phyloP scores from a whole-genome alignment of 1,284 basidiomycete species.

The Cystodermella granulosa region DNA sequence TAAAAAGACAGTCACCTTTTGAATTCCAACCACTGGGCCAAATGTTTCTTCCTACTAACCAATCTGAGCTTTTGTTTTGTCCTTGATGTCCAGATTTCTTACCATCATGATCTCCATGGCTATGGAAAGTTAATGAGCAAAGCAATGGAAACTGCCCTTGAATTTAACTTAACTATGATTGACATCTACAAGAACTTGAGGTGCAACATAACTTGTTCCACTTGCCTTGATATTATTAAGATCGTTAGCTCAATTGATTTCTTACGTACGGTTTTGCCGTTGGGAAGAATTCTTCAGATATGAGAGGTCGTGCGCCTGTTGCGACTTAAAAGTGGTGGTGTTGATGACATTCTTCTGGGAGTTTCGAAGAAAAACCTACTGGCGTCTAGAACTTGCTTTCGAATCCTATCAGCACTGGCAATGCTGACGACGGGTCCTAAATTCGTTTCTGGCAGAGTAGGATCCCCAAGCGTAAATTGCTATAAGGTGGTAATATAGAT shows the following conservation, averaged over 20 bases:
- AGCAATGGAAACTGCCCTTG: constrained; percentile 2
- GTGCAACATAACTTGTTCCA: constrained; percentile 81
- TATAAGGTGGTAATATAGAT: constrained; percentile 4
- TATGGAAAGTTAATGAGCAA: constrained; percentile 27
- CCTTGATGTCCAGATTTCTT: constrained; percentile 1
- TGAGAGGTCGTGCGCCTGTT: constrained; percentile 71
- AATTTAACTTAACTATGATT: constrained; percentile 57
- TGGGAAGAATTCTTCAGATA: constrained; percentile 69
- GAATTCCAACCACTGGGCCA: constrained; percentile 86
- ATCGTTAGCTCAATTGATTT: too few species aligned
- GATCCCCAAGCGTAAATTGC: constrained; percentile 83
- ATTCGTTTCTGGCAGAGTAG: constrained; percentile 65
- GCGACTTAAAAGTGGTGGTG: constrained; percentile 45
- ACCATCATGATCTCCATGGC: constrained; percentile 88
- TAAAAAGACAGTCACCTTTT: constrained; percentile 55
- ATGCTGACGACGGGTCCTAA: constrained; percentile 90
- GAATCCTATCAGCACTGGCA: constrained; percentile 76
- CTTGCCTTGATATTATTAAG: constrained; percentile 41
- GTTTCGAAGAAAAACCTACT: constrained; percentile 39
- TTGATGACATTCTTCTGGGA: not conserved
- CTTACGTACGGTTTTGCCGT: constrained; percentile 55
- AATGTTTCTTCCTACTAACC: constrained; percentile 70
- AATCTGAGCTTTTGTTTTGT: not conserved
- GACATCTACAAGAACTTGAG: constrained; percentile 84
- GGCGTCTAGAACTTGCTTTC: constrained; percentile 82